phyloP scores from a whole-genome alignment of 441 rosid species.

The Pelargonium hybrid region DNA sequence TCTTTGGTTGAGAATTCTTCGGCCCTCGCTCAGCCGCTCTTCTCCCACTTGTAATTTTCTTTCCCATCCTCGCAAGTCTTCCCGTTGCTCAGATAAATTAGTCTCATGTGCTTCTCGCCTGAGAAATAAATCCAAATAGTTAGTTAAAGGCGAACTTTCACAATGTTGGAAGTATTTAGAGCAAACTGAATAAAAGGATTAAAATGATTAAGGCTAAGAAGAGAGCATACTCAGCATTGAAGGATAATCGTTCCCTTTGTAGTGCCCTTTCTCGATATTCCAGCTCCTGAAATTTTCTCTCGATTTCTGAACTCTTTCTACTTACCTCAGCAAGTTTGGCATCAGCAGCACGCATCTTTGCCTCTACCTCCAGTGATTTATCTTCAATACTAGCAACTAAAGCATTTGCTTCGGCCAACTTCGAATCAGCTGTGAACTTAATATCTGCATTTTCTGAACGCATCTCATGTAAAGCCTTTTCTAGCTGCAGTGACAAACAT shows the following conservation, averaged over 20 bases:
- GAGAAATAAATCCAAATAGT: slow-evolving; percentile 15
- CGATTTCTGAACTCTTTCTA: slow-evolving; percentile 72
- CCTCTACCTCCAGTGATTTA: slow-evolving; percentile 77
- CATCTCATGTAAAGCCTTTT: slow-evolving; percentile 72
- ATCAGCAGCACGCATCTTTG: slow-evolving; percentile 68
- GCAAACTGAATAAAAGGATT: slow-evolving; percentile 1
- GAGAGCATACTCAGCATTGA: slow-evolving; percentile 59
- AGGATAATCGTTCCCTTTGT: slow-evolving; percentile 66
- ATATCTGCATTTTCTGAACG: slow-evolving; percentile 82
- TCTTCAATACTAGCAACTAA: slow-evolving; percentile 64
- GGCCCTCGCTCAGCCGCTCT: slow-evolving; percentile 70
- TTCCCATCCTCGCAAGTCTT: slow-evolving; percentile 91
- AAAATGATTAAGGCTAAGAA: slow-evolving; percentile 4
- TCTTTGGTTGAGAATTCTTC: slow-evolving; percentile 66
- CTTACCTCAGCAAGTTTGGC: slow-evolving; percentile 89
- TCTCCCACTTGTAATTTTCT: slow-evolving; percentile 74
- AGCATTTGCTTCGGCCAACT: slow-evolving; percentile 80
- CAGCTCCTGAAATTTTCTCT: slow-evolving; percentile 67
- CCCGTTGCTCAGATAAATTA: slow-evolving; percentile 71
- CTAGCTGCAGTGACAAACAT: slow-evolving; percentile 43
- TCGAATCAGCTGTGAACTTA: slow-evolving; percentile 82
- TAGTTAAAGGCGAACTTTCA: neutral
- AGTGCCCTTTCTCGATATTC: slow-evolving; percentile 61
- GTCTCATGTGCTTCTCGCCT: slow-evolving; percentile 71
- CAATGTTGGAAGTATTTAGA: neutral